Base-by-base conservation (phyloP, 108 stramenopile species). In the Mediolabrus comicus region DNA sequence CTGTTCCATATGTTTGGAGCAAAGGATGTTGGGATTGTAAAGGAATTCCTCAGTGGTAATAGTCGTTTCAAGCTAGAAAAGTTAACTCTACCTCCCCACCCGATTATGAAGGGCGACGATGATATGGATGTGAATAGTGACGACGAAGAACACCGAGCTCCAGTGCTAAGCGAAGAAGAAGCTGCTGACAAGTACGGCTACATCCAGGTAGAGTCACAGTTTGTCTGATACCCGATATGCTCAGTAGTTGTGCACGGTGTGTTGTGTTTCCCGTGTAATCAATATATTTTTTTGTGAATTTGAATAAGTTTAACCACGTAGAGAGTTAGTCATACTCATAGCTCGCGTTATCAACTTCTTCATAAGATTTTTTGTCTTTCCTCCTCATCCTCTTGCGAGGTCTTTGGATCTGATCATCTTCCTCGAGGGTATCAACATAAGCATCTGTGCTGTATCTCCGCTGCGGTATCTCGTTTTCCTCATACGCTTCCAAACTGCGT, bases 361-460 rank as follows among this genome's bases (percentile, higher is more conserved):
- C n/a, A n/a, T n/a, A n/a, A n/a, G n/a, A n/a, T n/a, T n/a, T n/a
- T n/a, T n/a, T n/a, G n/a, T n/a, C n/a, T n/a, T n/a, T n/a, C n/a
- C n/a, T n/a, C n/a, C n/a, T n/a, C n/a, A n/a, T n/a, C n/a, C n/a
- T n/a, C n/a, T n/a, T n/a, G n/a, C n/a, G n/a, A n/a, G n/a, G 46
- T 19, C 46, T 17, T 7, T 22, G 46, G 4, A 17, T n/a, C 41
- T 43, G 41, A 17, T 1, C 17, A 49, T 64, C 62, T 31, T 51
- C 46, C 46, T 51, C 24, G 62, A 51, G 49, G 9, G 46, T 16
- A 7, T 49, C 28, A 46, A 31, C 62, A 13, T 62, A 51, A 31
- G 39, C 41, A 35, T 54, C 30, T 10, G 53, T 53, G 54, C 46
- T 22, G 46, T 49, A 49, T 49, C 46, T 49, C 46, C 22, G 46